These are phyloP conservation scores for Cystofilobasidium macerans DNA, from an alignment of 768 basidiomycete genomes.

Conservation along the genomic window DNA sequence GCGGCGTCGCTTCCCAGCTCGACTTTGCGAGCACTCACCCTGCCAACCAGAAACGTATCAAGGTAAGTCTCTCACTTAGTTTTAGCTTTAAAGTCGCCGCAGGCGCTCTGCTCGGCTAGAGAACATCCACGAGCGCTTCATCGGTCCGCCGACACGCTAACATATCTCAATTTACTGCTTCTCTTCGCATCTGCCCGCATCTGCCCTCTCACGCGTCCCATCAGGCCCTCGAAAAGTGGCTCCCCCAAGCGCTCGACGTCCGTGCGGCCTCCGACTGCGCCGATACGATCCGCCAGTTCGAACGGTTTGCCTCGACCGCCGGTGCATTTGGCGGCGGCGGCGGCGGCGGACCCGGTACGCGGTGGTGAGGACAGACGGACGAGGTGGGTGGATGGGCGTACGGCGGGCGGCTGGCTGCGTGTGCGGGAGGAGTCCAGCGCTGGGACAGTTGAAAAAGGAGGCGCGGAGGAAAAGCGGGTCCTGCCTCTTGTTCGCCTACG, in stretches of 20 bases:
- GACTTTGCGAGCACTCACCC: conserved; percentile 76
- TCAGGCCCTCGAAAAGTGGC: conserved; percentile 16
- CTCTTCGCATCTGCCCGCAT: not conserved
- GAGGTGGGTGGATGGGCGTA: too few relatives aligned
- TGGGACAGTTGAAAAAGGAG: too few relatives aligned
- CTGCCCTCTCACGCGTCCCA: not conserved
- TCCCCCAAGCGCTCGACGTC: conserved; percentile 20
- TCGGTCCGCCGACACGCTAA: not conserved
- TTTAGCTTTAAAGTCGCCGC: not conserved
- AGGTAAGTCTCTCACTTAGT: conserved; percentile 44
- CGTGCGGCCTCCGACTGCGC: conserved; percentile 17
- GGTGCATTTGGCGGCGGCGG: too few relatives aligned
- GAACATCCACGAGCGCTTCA: not conserved
- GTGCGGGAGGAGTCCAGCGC: too few relatives aligned
- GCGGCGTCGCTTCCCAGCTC: conserved; percentile 33
- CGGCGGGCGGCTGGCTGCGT: too few relatives aligned
- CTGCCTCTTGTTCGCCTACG: too few relatives aligned
- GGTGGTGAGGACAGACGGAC: too few relatives aligned
- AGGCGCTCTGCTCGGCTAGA: too few relatives aligned
- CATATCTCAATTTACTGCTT: not conserved
- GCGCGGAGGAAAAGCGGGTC: too few relatives aligned
- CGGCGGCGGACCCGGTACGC: too few relatives aligned
- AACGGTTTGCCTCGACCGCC: not conserved
- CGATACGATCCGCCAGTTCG: conserved; percentile 5
- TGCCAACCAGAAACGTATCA: conserved; percentile 55